These are phyloP conservation scores for Triticum aestivum DNA, from an alignment of 176 grass and related monocot species.

Conservation along the genomic window IWGSC_CS_RefSeq_v2.1 NC_057811.1:30343063-30343562, in stretches of 20 bases:
- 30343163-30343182: conserved; percentile 2
- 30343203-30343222: conserved; percentile 1
- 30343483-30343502: not conserved
- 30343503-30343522: not conserved
- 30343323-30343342: not conserved
- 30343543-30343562: not conserved
- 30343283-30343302: not conserved
- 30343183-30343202: not conserved
- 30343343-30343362: not conserved
- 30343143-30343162: conserved; percentile 6
- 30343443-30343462: not conserved
- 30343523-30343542: no score
- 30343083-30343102: conserved; percentile 16
- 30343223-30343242: conserved; percentile 36
- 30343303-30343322: not conserved
- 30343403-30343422: no score
- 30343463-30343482: not conserved
- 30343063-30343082: not conserved
- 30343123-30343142: not conserved
- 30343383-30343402: not conserved
- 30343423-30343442: not conserved
- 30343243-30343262: not conserved
- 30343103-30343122: not conserved
- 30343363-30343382: no score
- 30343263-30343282: not conserved